phyloP scores from a whole-genome alignment of 2,329 filamentous ascomycete species.

The Fusarium tuaranense region DNA sequence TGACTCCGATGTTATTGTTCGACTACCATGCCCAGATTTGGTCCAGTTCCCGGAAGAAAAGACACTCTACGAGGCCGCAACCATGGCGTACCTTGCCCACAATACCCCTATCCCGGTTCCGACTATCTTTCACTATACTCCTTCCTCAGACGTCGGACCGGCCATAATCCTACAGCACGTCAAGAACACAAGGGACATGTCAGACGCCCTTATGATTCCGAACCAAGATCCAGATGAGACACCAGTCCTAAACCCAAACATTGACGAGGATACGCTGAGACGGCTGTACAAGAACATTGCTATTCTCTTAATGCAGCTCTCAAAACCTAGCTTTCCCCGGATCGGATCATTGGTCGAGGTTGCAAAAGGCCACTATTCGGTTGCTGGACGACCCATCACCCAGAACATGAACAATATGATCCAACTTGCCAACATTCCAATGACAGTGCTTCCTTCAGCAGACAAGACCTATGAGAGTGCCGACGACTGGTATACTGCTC shows the following conservation, averaged over 20 bases:
- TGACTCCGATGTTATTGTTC: constrained; percentile 1
- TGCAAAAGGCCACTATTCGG: constrained; percentile 38
- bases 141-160: background rate
- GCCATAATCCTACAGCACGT: background rate
- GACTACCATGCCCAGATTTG: constrained; percentile 9
- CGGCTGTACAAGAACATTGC: constrained; percentile 3
- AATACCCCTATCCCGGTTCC: constrained; percentile 1
- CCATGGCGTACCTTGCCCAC: background rate
- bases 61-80: constrained; percentile 6
- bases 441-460: constrained; percentile 28
- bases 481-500: constrained; percentile 50
- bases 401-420: constrained; percentile 56
- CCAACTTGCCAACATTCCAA: constrained; percentile 37
- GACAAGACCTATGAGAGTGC: constrained; percentile 36
- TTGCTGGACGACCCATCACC: constrained; percentile 51
- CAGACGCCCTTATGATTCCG: background rate
- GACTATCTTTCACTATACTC: background rate
- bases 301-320: constrained; percentile 51
- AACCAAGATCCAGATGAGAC: background rate
- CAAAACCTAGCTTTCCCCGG: constrained; percentile 43
- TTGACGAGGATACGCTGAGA: constrained; percentile 1
- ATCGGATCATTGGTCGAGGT: constrained; percentile 53
- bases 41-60: constrained; percentile 16
- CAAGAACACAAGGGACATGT: background rate
- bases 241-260: background rate